These are phyloP conservation scores for Aspergillus transmontanensis DNA, from an alignment of 2,329 filamentous ascomycete genomes.

Conservation along the genomic window DNA sequence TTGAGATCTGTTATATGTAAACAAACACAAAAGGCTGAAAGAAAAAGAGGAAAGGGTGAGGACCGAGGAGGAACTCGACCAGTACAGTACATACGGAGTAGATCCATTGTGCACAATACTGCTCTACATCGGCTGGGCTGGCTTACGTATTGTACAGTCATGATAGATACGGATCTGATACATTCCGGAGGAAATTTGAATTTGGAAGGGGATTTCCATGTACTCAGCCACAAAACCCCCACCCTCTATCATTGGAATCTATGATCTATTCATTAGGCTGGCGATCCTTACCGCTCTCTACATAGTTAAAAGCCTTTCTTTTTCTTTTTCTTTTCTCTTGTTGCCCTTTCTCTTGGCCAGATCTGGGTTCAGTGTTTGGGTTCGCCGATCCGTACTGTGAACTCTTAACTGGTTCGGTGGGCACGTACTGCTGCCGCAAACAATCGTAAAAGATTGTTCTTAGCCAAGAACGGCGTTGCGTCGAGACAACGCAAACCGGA, in stretches of 20 bases:
- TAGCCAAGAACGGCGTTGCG: slow-evolving; percentile 14
- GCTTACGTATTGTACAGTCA: not conserved
- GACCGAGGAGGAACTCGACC: not conserved
- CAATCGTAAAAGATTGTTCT: not conserved
- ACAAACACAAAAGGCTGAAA: not conserved
- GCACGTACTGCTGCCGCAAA: not conserved
- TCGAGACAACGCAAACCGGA: slow-evolving; percentile 5
- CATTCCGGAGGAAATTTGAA: too few species aligned
- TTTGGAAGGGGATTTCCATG: not conserved
- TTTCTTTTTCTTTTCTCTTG: not conserved
- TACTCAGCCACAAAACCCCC: not conserved
- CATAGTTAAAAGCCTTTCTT: not conserved
- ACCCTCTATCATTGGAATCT: not conserved
- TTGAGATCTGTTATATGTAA: not conserved
- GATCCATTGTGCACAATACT: too few species aligned
- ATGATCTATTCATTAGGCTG: not conserved
- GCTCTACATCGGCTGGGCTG: not conserved
- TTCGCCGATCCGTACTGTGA: not conserved
- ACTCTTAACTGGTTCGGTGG: not conserved
- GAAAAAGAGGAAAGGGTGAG: not conserved
- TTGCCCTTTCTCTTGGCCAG: not conserved
- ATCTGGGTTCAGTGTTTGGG: not conserved
- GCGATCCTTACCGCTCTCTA: not conserved
- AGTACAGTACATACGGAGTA: too few species aligned
- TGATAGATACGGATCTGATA: not conserved